Evolutionary conservation across 345 rosid genomes (phyloP), one percentile per base, ranked within the genome.

Genomic region (Chamaenerion angustifolium): DNA sequence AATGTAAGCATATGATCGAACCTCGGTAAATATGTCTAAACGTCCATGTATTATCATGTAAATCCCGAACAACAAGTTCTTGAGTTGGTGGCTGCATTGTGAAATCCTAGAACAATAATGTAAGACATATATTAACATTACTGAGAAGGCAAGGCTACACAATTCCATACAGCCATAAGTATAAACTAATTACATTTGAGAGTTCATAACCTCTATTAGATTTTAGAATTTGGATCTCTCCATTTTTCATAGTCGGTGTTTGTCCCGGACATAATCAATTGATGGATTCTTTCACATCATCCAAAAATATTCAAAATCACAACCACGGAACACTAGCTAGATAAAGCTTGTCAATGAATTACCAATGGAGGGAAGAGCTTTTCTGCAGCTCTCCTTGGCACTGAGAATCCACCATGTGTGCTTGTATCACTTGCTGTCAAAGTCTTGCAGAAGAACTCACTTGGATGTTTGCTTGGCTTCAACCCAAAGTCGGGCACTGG

Each of bases 361-460:
- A 88, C 99, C 85, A 93, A 49, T 6, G 80, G 71, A 63, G 99
- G 96, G 62, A 93, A 93, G 46, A 93, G 96, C 76, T 93, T 93
- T 63, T 93, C 99, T 16, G 99, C 99, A 10, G 96, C 99, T 64
- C 95, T 71, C 11, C 99, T 85, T 48, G 99, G 99, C 59, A 93
- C 96, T 0, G 99, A 93, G 75, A 93, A 93, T 57, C 99, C 99
- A 56, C 99, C 99, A 62, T 93, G 99, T 12, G 99, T 93, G 50
- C 99, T 93, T 27, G 95, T 93, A 59, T 93, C 99, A 4, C 25
- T 21, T 21, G 25, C 25, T 21, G 25, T 21, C 25, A 21, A 21
- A 21, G 25, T 21, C 25, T 93, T 93, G 71, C 99, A 93, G 82
- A 93, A 93, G 70, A 82, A 82, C 53, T 87, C 96, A 58, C 68